Base-by-base conservation (phyloP, 140 eudicot species). In the Anethum foeniculum region DNA sequence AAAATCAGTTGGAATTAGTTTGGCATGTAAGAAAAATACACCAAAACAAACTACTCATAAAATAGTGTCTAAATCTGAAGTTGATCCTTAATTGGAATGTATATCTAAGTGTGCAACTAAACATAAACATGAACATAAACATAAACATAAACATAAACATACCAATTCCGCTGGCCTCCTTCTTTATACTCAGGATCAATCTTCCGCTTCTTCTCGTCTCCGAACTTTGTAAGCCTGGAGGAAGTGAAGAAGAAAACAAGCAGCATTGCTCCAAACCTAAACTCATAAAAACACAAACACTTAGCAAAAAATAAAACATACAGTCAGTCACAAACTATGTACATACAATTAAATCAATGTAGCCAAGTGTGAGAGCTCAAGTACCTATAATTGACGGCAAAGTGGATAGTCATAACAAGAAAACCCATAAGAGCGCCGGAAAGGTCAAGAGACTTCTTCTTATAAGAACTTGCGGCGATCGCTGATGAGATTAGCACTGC, bases 101-200 rank as follows among this genome's bases (percentile, higher is more conserved):
- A 44, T 0, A 73, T 38, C 32, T 23, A 43, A 5, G n/a, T 21
- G 11, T 9, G 51, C 46, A 54, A 12, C 1, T 7, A 28, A 28
- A 77, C 4, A 38, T n/a, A n/a, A n/a, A n/a, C n/a, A n/a, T n/a
- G n/a, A n/a, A n/a, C 52, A 36, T 44, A 27, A 18, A 5, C 16
- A 62, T 25, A 39, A 62, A 9, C 52, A 36, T 44, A 27, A 18
- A 5, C 16, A 62, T 25, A 39, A 62, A 9, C 1, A 23, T 92
- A 95, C 99, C 99, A 95, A 79, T 95, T 89, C 75, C 99, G 89
- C 60, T 95, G 97, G 69, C 99, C 99, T 62, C 99, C 97, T 79
- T 92, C 97, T 77, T 95, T 92, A 82, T 86, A 92, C 23, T 95
- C 97, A 39, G 93, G 91, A 58, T 95, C 99, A 76, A 93, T n/a